Conservation (phyloP, 805 yeast genomes). For the Yarrowia divulgata region DNA sequence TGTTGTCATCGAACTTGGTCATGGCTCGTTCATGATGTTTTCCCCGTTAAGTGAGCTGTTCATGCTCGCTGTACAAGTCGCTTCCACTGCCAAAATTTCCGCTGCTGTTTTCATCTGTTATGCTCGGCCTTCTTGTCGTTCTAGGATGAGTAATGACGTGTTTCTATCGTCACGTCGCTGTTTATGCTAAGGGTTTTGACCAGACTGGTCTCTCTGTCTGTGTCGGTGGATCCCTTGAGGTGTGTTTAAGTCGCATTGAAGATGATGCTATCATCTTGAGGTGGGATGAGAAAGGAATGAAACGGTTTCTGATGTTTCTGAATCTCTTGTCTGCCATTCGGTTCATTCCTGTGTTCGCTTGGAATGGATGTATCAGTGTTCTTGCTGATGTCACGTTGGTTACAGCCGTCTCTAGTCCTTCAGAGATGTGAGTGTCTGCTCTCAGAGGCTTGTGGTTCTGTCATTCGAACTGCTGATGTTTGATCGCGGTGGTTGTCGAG, state of each 20-base stretch:
- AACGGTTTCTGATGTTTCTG: slow-evolving; percentile 4
- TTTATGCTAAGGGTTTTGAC: neutral
- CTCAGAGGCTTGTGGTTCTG: neutral
- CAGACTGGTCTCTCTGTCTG: neutral
- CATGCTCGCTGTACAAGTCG: neutral
- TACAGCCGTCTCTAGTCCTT: neutral
- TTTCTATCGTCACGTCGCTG: neutral
- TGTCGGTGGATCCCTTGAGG: slow-evolving; percentile 2
- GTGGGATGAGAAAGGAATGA: slow-evolving; percentile 9
- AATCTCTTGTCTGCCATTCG: neutral
- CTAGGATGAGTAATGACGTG: neutral
- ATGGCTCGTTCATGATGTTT: slow-evolving; percentile 1
- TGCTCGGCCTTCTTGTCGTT: neutral
- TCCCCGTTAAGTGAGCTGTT: neutral
- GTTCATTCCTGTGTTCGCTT: neutral
- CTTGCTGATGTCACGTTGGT: slow-evolving; percentile 1
- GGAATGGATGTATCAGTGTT: neutral
- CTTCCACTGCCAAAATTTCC: slow-evolving; percentile 2
- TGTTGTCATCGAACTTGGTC: neutral
- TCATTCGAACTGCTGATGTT: neutral
- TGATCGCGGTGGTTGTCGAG: neutral
- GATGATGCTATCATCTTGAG: slow-evolving; percentile 9
- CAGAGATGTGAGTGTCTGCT: neutral
- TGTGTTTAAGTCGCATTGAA: neutral
- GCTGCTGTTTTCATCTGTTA: neutral